Evolutionary conservation across 2,329 filamentous ascomycete species (phyloP).

Genomic region (Claviceps sp.): DNA sequence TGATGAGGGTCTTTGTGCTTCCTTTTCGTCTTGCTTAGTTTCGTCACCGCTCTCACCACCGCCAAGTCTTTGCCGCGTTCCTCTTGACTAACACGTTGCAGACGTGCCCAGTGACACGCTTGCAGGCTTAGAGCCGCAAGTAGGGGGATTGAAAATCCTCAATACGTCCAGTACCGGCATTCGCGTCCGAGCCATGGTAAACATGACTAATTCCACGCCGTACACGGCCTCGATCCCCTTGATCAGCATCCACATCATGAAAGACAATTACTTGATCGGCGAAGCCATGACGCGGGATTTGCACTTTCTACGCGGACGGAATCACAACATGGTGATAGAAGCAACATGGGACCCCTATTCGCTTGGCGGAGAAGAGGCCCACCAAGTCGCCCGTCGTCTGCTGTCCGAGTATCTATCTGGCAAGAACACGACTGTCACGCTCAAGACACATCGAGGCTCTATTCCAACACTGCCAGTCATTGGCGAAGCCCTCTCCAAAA

Average conservation of each 20-base stretch:
- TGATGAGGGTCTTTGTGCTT: conserved; percentile 9
- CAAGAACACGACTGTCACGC: conserved; percentile 65
- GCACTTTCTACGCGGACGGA: conserved; percentile 52
- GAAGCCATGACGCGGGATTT: conserved; percentile 57
- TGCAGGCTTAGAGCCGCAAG: conserved; percentile 40
- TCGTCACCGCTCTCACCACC: conserved; percentile 7
- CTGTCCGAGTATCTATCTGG: conserved; percentile 82
- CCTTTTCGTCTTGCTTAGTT: background rate
- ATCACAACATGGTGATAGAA: conserved; percentile 53
- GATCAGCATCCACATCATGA: conserved; percentile 60
- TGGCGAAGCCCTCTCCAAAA: conserved; percentile 56
- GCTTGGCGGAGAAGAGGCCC: conserved; percentile 48
- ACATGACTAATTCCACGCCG: conserved; percentile 79
- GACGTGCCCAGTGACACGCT: conserved; percentile 44
- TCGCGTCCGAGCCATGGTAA: conserved; percentile 56
- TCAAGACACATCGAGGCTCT: conserved; percentile 56
- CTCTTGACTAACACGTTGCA: conserved; percentile 28
- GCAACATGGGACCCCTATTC: conserved; percentile 60
- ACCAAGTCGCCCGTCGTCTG: conserved; percentile 52
- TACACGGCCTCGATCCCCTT: conserved; percentile 78
- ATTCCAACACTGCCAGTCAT: conserved; percentile 63
- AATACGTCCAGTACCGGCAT: conserved; percentile 61
- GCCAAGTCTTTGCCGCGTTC: conserved; percentile 3
- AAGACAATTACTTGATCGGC: conserved; percentile 61
- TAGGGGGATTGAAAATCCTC: conserved; percentile 58